phyloP scores from a whole-genome alignment of 805 yeast species.

The Ogataea nitratoaversa region DNA sequence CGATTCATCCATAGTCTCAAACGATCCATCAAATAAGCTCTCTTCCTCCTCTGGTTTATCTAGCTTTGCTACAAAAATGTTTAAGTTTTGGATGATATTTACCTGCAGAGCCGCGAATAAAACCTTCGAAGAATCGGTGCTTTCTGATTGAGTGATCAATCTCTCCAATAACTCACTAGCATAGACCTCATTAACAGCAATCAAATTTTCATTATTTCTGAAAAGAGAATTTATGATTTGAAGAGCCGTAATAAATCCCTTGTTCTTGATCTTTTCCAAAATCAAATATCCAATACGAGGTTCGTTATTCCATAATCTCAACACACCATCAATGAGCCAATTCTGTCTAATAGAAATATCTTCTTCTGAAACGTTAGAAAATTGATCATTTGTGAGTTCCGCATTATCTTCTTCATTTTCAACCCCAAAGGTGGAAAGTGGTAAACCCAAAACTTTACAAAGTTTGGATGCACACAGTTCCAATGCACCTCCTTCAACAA shows the following conservation, averaged over 20 bases:
- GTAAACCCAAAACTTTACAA: constrained; percentile 23
- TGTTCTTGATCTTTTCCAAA: constrained; percentile 45
- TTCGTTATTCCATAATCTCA: constrained; percentile 61
- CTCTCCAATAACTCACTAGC: constrained; percentile 37
- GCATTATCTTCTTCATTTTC: constrained; percentile 9
- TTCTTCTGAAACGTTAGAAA: constrained; percentile 21
- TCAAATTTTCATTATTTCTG: constrained; percentile 25
- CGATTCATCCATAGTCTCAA: constrained; percentile 7
- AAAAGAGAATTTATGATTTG: constrained; percentile 43
- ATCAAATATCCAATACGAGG: constrained; percentile 63
- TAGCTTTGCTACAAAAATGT: constrained; percentile 13
- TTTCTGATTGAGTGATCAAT: constrained; percentile 16
- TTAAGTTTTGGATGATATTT: constrained; percentile 13
- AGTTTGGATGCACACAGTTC: constrained; percentile 28
- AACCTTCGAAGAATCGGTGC: constrained; percentile 14
- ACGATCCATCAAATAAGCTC: constrained; percentile 1
- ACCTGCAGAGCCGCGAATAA: constrained; percentile 13
- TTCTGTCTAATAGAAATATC: constrained; percentile 30
- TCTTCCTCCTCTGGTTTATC: constrained; percentile 3
- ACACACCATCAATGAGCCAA: constrained; percentile 51
- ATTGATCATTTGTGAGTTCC: constrained; percentile 14
- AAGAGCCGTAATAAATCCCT: constrained; percentile 38
- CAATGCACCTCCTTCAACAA: constrained; percentile 50
- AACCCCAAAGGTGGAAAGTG: constrained; percentile 10
- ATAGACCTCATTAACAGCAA: constrained; percentile 41